Base-by-base conservation (phyloP, 2,329 filamentous ascomycete genomes). In the Xylaria sp. region DNA sequence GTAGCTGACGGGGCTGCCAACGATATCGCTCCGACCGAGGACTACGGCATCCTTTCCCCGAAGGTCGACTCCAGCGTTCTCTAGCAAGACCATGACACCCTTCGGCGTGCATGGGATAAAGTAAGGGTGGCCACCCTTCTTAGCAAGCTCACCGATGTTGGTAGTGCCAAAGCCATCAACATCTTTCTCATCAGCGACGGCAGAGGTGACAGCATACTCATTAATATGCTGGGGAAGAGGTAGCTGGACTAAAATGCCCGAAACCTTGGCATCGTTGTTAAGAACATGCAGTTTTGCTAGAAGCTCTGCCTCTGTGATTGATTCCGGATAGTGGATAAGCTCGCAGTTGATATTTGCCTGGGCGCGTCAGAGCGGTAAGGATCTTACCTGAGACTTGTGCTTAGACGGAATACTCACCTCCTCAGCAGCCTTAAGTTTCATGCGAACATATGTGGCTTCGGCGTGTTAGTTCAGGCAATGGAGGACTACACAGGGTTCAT, bases 61-160 rank as follows among this genome's bases (percentile, higher is more conserved):
- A 57, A 95, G 82, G 58, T 96, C 87, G 42, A 99, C 87, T 7
- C 93, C 94, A 19, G 90, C 88, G 77, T 95, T 92, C 75, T 92
- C 80, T 62, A 99, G 83, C 70, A 99, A 84, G 43, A 92, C 91
- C 94, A 99, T 98, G 74, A 97, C 92, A 73, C 95, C 95, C 81
- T 97, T 94, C 55, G 95, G 95, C 1, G 95, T 99, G 84, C 95
- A 99, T 49, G 95, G 95, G 45, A 91, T 87, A 80, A 99, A 99
- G 65, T 92, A 84, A 49, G 95, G 95, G 69, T 86, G 87, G 46
- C 95, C 95, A 53, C 95, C 94, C 71, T 93, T 89, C 85, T 99
- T 99, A 72, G 95, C 94, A 71, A 99, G 86, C 81, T 98, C 94
- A 68, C 95, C 95, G 75, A 99, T 97, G 81, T 97, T 99, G 73